Base-by-base conservation (phyloP, 2,329 filamentous ascomycete species). In the Colletotrichum phormii region DNA sequence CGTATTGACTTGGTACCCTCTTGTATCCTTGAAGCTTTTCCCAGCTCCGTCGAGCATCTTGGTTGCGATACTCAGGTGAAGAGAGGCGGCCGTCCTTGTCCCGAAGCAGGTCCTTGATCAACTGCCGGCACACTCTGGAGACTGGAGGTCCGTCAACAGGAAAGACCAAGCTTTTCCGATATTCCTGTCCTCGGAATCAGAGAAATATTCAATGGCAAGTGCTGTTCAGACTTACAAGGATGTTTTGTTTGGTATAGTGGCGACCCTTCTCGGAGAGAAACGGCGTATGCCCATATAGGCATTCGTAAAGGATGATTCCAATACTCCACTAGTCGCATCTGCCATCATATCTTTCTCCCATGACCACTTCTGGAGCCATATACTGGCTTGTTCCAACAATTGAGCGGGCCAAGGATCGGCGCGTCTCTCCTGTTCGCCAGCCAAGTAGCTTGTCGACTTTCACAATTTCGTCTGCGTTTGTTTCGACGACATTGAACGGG, bases 271-370 rank as follows among this genome's bases (percentile, higher is more conserved):
- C 93, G 18, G 93, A 91, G 64, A 95, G 90, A 80, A 98, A 98
- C 0, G 96, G 96, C 0, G 96, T 98, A 74, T 92, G 93, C 0
- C 96, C 96, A 80, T 97, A 98, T 1, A 98, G 86, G 78, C 96
- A 98, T 87, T 98, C 96, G 79, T 94, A 98, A 69, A 98, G 83
- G 79, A 98, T 98, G 79, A 98, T 91, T 65, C 95, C 96, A 77
- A 98, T 90, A 83, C 95, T 98, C 96, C 94, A 98, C 95, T 90
- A 98, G 83, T 98, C 96, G 83, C 96, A 98, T 79, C 96, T 89
- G 35, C 94, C 96, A 82, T 98, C 97, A 81, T 98, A 98, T 49
- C 88, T 84, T 61, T 95, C 89, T 33, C 95, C 94, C 75, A 89
- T 87, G 71, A 98, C 92, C 22, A 98, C 94, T 84, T 98, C 97